Percentiles rank a stretch among this genome's conserved stretches.
Evolutionary conservation across 2,329 filamentous ascomycete species (phyloP).

Genomic region (Ophiostoma sp.): DNA sequence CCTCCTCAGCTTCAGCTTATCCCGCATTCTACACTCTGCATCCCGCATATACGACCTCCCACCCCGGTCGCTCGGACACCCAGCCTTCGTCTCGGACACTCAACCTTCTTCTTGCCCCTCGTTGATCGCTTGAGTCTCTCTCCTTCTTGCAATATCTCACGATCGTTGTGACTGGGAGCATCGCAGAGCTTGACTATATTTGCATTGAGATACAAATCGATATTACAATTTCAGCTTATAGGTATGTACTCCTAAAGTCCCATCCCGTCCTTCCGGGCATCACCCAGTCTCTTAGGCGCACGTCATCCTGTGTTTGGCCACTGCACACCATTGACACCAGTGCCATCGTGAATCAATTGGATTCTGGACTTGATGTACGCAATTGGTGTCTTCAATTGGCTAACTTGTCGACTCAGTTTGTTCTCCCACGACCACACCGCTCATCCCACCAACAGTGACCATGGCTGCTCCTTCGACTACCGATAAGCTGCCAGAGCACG

Average conservation of each 20-base stretch:
- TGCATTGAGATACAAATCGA: too few species aligned
- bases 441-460: neutral
- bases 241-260: too few species aligned
- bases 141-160: neutral
- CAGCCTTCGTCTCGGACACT: neutral
- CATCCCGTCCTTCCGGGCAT: too few species aligned
- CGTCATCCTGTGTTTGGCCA: too few species aligned
- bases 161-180: conserved; percentile 1
- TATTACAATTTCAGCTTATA: too few species aligned
- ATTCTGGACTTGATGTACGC: too few species aligned
- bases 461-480: neutral
- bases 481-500: conserved; percentile 6
- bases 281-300: too few species aligned
- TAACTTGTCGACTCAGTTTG: neutral
- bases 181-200: too few species aligned
- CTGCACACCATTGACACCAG: too few species aligned
- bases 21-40: neutral
- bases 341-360: too few species aligned
- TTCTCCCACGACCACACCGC: neutral
- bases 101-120: neutral
- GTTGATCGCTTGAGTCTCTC: neutral
- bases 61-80: neutral
- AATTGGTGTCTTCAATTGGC: too few species aligned
- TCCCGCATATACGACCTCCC: conserved; percentile 2
- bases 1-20: neutral